These are phyloP conservation scores for Phalaenopsis equestris DNA, from an alignment of 106 monocot species.

Conservation along the genomic window DNA sequence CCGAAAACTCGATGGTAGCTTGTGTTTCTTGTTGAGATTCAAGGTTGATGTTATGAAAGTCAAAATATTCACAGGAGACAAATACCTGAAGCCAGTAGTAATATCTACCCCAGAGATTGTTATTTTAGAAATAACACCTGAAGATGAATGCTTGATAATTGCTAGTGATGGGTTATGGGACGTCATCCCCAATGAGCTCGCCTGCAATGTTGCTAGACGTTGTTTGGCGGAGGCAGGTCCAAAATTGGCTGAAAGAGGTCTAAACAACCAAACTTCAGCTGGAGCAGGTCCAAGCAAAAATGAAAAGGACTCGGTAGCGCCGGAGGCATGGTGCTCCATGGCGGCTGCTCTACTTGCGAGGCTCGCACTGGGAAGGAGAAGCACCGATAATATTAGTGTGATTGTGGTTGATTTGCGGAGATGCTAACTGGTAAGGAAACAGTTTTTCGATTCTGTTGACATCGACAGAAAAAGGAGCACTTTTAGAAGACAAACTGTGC, in stretches of 20 bases:
- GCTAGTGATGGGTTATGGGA: constrained; percentile 87
- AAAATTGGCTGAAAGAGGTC: not conserved
- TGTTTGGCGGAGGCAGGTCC: constrained; percentile 42
- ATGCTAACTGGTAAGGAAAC: not conserved
- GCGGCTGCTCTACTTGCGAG: constrained; percentile 47
- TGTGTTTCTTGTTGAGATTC: too few relatives aligned
- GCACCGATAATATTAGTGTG: constrained; percentile 58
- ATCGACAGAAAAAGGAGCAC: not conserved
- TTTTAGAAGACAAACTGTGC: not conserved
- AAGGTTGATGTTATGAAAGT: too few relatives aligned
- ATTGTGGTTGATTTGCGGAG: constrained; percentile 51
- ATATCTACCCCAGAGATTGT: constrained; percentile 64
- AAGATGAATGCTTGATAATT: constrained; percentile 63
- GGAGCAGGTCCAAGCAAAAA: not conserved
- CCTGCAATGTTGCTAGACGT: constrained; percentile 54
- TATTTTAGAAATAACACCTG: constrained; percentile 24
- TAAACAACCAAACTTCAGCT: not conserved
- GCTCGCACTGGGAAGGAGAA: constrained; percentile 55
- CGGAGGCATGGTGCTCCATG: constrained; percentile 29
- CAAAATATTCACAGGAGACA: constrained; percentile 40
- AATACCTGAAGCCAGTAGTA: constrained; percentile 63
- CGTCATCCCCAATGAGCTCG: constrained; percentile 49
- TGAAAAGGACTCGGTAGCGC: constrained; percentile 5
- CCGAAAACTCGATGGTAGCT: too few relatives aligned
- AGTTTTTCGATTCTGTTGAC: too few relatives aligned